Base-by-base conservation (phyloP, 768 basidiomycete genomes). In the Coprinopsis marcescibilis region DNA sequence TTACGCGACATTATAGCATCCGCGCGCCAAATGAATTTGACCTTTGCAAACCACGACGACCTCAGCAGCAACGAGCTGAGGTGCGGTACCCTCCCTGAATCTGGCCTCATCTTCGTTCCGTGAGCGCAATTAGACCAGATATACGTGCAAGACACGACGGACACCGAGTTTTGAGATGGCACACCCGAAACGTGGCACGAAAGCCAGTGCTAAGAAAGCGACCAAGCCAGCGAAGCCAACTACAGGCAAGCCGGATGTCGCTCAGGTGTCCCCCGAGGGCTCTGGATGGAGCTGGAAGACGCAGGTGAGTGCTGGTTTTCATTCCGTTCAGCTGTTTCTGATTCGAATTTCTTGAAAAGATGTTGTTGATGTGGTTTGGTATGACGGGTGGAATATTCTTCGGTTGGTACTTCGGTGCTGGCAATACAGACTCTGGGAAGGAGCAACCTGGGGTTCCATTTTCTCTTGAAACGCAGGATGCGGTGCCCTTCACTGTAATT, bases 401-500 rank as follows among this genome's bases (percentile, higher is more conserved):
- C 17, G 38, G 38, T 24, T 40, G 38, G 38, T 10, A 10, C 7
- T 40, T 23, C 25, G 17, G 8, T 24, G 4, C 12, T 11, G 5
- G 8, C 4, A 8, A 17, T 11, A 24, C 21, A 20, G 8, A 7
- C 38, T 7, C 8, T 5, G 20, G 11, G 8, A 23, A 5, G 21
- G 10, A 20, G 25, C 38, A 20, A 8, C 17, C 17, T 5, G 21
- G 5, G 8, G 20, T 23, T 12, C 12, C 21, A 4, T 20, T 8
- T 24, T 4, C 7, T 17, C 35, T 40, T 6, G 26, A 43, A 4
- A 24, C 24, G 4, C 11, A 29, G 4, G 11, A 27, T 11, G 41
- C 26, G 19, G 7, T 27, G 4, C 41, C 41, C 13, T 43, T 24
- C 26, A n/a, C 7, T n/a, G 74, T 81, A 2, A 63, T 65, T 8